These are phyloP conservation scores for Saprolegnia parasitica DNA, from an alignment of 352 stramenopile species.

Conservation along the genomic window DNA sequence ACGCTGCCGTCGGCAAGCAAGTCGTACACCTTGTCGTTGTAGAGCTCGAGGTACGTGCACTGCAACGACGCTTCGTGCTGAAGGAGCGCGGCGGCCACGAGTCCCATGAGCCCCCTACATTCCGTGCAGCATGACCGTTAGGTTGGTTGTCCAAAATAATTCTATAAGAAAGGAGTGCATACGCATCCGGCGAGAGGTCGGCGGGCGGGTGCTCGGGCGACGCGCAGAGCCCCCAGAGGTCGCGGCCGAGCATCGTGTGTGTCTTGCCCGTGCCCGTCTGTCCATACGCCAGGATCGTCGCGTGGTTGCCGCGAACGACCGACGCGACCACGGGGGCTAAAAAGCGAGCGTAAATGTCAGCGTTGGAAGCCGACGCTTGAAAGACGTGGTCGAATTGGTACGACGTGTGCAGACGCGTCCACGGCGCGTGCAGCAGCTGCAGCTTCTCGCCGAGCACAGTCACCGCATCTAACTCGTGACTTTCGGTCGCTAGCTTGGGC, in stretches of 20 bases:
- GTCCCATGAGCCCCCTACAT: conserved; percentile 27
- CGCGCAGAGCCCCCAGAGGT: conserved; percentile 27
- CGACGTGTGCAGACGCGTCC: conserved; percentile 6
- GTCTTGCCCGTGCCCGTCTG: conserved; percentile 28
- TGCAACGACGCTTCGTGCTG: not conserved
- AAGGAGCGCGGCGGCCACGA: conserved; percentile 17
- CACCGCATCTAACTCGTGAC: not conserved
- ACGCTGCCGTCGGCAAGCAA: conserved; percentile 39
- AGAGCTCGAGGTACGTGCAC: conserved; percentile 28
- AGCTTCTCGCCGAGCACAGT: not conserved
- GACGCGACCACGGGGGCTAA: conserved; percentile 16
- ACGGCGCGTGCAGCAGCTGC: conserved; percentile 17
- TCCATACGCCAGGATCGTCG: conserved; percentile 24
- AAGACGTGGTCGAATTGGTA: conserved; percentile 60
- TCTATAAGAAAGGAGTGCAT: conserved; percentile 29
- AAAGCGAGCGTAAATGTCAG: conserved; percentile 27
- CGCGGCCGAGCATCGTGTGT: conserved; percentile 26
- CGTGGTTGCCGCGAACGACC: conserved; percentile 26
- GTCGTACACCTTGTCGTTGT: conserved; percentile 51
- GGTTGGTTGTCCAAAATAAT: too few species aligned
- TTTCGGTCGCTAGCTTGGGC: conserved; percentile 11
- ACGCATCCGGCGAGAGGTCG: conserved; percentile 15
- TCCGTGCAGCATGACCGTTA: too few species aligned
- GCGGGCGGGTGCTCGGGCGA: conserved; percentile 16
- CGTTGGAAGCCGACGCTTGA: conserved; percentile 40